phyloP scores from a whole-genome alignment of 306 rosid genomes.

The Dicorynia guianensis region DNA sequence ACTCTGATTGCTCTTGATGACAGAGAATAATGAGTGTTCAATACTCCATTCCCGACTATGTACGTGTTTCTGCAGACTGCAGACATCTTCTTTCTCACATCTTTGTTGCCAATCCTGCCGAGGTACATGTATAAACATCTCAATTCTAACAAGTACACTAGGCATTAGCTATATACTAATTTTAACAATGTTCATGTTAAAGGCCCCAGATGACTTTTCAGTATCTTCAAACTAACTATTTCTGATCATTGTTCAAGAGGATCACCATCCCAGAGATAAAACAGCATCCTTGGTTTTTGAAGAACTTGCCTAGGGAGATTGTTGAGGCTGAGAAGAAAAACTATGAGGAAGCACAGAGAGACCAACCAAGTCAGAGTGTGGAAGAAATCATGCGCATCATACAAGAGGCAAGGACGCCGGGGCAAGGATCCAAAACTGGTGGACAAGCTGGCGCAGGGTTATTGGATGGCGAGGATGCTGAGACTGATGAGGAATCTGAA shows the following conservation, averaged over 20 bases:
- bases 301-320: slow-evolving; percentile 80
- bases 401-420: slow-evolving; percentile 74
- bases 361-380: slow-evolving; percentile 64
- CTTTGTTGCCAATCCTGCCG: slow-evolving; percentile 88
- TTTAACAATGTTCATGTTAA: background rate
- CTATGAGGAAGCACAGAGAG: slow-evolving; percentile 46
- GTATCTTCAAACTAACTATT: slow-evolving; percentile 20
- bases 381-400: slow-evolving; percentile 85
- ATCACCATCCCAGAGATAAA: slow-evolving; percentile 82
- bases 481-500: slow-evolving; percentile 57
- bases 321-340: slow-evolving; percentile 74
- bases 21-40: slow-evolving; percentile 92
- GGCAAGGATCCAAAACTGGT: slow-evolving; percentile 63
- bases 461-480: slow-evolving; percentile 54
- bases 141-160: background rate
- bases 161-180: background rate
- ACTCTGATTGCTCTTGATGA: slow-evolving; percentile 36
- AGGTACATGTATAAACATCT: slow-evolving; percentile 53
- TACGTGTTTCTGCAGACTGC: slow-evolving; percentile 86
- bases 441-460: slow-evolving; percentile 55
- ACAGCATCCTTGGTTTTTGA: slow-evolving; percentile 88
- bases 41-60: slow-evolving; percentile 94
- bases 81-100: slow-evolving; percentile 77
- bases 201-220: background rate
- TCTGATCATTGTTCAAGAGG: slow-evolving; percentile 62